Evolutionary conservation across 2,329 filamentous ascomycete species (phyloP).

Genomic region (Hysterium pulicare): DNA sequence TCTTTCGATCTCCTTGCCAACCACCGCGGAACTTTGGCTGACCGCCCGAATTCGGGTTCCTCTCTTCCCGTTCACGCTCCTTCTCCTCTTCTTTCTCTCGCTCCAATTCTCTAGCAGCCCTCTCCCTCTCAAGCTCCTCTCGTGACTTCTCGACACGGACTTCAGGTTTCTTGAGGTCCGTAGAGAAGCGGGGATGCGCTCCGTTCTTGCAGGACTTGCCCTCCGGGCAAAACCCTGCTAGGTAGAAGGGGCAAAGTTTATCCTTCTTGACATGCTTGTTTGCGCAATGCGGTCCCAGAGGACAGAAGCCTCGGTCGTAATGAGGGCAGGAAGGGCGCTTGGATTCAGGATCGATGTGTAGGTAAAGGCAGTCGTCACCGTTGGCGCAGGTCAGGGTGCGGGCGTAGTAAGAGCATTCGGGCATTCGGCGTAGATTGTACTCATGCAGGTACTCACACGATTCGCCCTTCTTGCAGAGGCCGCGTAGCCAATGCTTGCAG

Average conservation of each 20-base stretch:
- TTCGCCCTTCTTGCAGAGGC: constrained; percentile 95
- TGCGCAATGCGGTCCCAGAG: constrained; percentile 78
- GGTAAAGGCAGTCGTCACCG: constrained; percentile 92
- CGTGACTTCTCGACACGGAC: constrained; percentile 67
- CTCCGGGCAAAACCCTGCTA: constrained; percentile 93
- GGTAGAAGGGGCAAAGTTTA: constrained; percentile 76
- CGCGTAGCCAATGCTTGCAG: constrained; percentile 98
- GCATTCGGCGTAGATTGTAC: constrained; percentile 97
- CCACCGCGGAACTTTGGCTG: constrained; percentile 29
- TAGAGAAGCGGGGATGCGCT: constrained; percentile 78
- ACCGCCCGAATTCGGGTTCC: constrained; percentile 27
- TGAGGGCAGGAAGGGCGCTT: constrained; percentile 63
- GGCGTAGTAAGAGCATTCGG: constrained; percentile 95
- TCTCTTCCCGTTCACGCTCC: constrained; percentile 38
- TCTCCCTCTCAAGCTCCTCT: constrained; percentile 63
- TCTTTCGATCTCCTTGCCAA: constrained; percentile 30
- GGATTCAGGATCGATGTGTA: constrained; percentile 81
- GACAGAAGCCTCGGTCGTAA: constrained; percentile 94
- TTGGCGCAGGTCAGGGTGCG: constrained; percentile 93
- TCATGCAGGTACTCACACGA: constrained; percentile 97
- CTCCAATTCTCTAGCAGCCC: constrained; percentile 48
- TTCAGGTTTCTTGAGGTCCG: constrained; percentile 60
- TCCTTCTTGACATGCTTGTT: constrained; percentile 80
- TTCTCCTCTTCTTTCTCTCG: constrained; percentile 40
- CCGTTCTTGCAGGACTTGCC: constrained; percentile 72